Evolutionary conservation across 1,139 yeast species (phyloP).

Genomic region (Suhomyces bokatorum): DNA sequence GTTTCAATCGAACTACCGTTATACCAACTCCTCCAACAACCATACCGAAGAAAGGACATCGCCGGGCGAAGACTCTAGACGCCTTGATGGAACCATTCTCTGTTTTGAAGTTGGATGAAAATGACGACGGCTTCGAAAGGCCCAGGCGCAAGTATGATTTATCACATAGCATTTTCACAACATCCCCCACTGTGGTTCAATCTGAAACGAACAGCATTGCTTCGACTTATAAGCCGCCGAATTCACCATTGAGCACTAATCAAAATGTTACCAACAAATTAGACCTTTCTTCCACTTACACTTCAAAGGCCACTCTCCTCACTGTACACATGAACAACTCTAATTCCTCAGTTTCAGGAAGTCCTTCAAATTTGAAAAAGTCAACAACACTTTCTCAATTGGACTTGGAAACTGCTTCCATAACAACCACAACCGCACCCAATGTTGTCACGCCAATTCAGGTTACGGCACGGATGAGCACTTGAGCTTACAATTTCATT

Average conservation of each 20-base stretch:
- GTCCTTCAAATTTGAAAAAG: constrained; percentile 21
- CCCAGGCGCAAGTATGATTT: constrained; percentile 21
- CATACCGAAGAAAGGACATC: constrained; percentile 12
- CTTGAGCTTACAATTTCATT: constrained; percentile 17
- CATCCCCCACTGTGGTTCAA: constrained; percentile 20
- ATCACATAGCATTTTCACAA: constrained; percentile 22
- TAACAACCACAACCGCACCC: constrained; percentile 35
- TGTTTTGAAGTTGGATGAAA: constrained; percentile 13
- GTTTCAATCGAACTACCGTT: constrained; percentile 12
- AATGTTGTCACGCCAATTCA: constrained; percentile 49
- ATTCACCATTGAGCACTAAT: constrained; percentile 32
- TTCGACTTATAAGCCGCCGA: constrained; percentile 16
- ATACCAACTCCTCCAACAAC: constrained; percentile 16
- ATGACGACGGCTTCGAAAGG: constrained; percentile 11
- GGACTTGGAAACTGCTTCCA: constrained; percentile 32
- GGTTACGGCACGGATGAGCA: constrained; percentile 46
- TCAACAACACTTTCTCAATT: constrained; percentile 36
- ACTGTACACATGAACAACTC: constrained; percentile 12
- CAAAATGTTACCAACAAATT: constrained; percentile 29
- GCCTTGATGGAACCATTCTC: constrained; percentile 20
- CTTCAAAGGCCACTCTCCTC: constrained; percentile 17
- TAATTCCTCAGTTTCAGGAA: constrained; percentile 11
- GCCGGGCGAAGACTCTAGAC: constrained; percentile 18
- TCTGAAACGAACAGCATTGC: constrained; percentile 17
- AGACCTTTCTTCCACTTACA: constrained; percentile 18